Base-by-base conservation (phyloP, 148 eudicot genomes). In the Chenopodium formosanum region DNA sequence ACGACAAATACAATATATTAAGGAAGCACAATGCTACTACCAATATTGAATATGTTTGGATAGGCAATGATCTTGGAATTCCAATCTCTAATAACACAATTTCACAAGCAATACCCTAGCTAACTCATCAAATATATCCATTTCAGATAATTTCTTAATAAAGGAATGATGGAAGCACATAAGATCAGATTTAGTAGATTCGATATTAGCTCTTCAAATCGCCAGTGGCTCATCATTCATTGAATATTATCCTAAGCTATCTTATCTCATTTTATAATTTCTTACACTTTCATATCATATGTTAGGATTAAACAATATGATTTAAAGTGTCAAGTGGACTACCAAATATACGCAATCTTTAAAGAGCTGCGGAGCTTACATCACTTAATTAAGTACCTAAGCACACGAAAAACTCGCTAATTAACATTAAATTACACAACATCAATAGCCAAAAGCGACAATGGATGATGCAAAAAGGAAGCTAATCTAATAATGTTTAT, bases 331-430 rank as follows among this genome's bases (percentile, higher is more conserved):
- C 67, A 56, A 71, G 82, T 72, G 77, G 77, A 58, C 77, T 4
- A 44, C 70, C 82, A 60, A 19, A 70, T 70, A 58, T 79, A 79
- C 76, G 68, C 76, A 80, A 80, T 80, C 77, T 74, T 46, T 74
- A 9, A 11, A 27, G 37, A 74, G 11, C 68, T 34, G 2, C 9
- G n/a, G 34, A 60, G 69, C 73, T 64, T 23, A 73, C 53, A 47
- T 74, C 63, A 63, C 64, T 64, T 46, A 74, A 74, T 64, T 23
- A n/a, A 17, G 52, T 16, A 25, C 1, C 70, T 62, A 64, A 80
- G 25, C 32, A 47, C 83, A 29, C 72, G 20, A 44, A 17, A 80
- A 80, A 29, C 78, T 63, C 58, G 73, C 64, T 56, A 71, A 80
- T 64, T 37, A 80, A 1, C 75, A 62, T 20, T n/a, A 37, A 22